Conservation (phyloP, 768 basidiomycete genomes). For the Tulasnella sp. region DNA sequence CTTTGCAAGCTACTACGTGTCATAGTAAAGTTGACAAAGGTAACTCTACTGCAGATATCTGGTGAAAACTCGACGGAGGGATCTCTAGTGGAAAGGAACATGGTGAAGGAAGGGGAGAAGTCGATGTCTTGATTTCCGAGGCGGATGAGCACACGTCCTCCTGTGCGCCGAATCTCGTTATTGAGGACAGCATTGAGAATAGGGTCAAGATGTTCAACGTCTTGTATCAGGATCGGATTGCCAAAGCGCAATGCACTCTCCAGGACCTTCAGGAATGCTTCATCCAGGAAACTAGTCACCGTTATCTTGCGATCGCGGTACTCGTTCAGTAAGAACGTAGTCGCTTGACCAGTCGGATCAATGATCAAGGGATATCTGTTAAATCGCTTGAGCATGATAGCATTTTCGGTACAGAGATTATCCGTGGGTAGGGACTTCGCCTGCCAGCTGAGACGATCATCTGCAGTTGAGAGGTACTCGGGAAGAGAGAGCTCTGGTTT, state of each 20-base stretch:
- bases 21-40: constrained; percentile 97
- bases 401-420: constrained; percentile 92
- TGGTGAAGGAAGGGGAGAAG: constrained; percentile 98
- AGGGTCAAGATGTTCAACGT: constrained; percentile 94
- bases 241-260: constrained; percentile 99
- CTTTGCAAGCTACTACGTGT: constrained; percentile 96
- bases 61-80: constrained; percentile 97
- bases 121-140: constrained; percentile 97
- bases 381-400: constrained; percentile 98
- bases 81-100: constrained; percentile 96
- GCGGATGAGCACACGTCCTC: constrained; percentile 93
- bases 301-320: constrained; percentile 95
- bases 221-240: constrained; percentile 92
- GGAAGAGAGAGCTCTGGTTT: constrained; percentile 85
- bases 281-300: constrained; percentile 96
- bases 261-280: constrained; percentile 95
- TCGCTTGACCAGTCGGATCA: constrained; percentile 96
- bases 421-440: constrained; percentile 91
- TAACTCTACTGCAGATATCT: constrained; percentile 95
- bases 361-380: constrained; percentile 95
- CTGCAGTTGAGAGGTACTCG: constrained; percentile 93
- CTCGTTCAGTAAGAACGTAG: constrained; percentile 83
- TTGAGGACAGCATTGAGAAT: constrained; percentile 96
- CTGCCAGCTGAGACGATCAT: constrained; percentile 92
- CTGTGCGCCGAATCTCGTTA: constrained; percentile 88